Percentiles rank a stretch among this genome's conserved stretches.
These are phyloP conservation scores for Lasiosphaeria ovina DNA, from an alignment of 495 filamentous ascomycete genomes.

Conservation along the genomic window DNA sequence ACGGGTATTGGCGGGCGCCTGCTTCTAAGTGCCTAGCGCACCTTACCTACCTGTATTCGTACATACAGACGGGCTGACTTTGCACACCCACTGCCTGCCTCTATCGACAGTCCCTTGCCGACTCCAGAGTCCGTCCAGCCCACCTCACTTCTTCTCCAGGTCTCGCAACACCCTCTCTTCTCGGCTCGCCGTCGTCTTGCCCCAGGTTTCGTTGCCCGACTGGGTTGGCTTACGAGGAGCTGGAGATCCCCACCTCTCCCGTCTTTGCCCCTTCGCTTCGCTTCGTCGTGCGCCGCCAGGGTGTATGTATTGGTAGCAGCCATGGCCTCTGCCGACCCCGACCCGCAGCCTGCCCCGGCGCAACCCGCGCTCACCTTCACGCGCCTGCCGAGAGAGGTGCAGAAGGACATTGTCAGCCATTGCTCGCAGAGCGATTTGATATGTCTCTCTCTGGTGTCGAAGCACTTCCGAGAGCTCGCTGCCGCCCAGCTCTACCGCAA, in stretches of 20 bases:
- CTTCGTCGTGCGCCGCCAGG: neutral
- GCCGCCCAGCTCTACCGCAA: constrained; percentile 57
- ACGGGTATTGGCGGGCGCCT: too few relatives aligned
- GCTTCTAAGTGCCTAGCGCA: too few relatives aligned
- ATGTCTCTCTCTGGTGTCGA: constrained; percentile 53
- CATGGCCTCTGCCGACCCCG: constrained; percentile 19
- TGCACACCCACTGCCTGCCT: too few relatives aligned
- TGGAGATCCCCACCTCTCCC: neutral
- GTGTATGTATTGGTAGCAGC: neutral
- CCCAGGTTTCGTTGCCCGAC: too few relatives aligned
- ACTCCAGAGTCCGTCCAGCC: too few relatives aligned
- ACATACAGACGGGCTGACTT: too few relatives aligned
- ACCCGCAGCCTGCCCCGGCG: constrained; percentile 10
- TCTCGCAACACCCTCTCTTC: too few relatives aligned
- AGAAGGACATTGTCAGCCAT: constrained; percentile 51
- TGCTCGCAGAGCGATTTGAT: constrained; percentile 48
- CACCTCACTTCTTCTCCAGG: too few relatives aligned
- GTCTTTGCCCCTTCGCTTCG: neutral
- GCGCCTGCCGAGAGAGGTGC: constrained; percentile 50
- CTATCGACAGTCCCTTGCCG: too few relatives aligned
- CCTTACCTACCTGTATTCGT: too few relatives aligned
- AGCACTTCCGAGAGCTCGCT: constrained; percentile 54
- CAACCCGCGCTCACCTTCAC: constrained; percentile 30
- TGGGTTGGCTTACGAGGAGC: too few relatives aligned
- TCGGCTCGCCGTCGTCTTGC: too few relatives aligned